Conservation (phyloP, 768 basidiomycete species). For the Tylopilus subfusipes region DNA sequence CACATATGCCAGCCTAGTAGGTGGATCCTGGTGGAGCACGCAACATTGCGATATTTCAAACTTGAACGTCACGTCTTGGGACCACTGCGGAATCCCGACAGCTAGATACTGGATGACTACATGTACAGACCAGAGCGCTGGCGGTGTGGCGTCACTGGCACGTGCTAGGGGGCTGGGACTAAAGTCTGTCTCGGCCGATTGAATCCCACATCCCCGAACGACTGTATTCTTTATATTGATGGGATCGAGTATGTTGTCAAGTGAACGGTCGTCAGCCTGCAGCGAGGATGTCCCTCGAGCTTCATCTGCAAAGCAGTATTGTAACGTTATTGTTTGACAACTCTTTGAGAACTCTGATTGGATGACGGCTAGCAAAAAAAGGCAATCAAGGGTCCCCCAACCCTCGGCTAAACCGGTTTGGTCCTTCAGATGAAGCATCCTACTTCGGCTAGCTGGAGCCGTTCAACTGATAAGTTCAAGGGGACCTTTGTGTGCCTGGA, state of each 20-base stretch:
- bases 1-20: neutral
- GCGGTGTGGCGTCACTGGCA: neutral
- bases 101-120: neutral
- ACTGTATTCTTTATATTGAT: neutral
- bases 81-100: neutral
- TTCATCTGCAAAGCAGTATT: no score
- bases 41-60: neutral
- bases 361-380: no score
- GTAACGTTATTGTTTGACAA: no score
- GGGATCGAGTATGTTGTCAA: constrained; percentile 1
- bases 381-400: no score
- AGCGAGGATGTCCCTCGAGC: neutral
- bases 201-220: neutral
- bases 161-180: neutral
- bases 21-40: no score
- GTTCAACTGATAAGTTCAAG: no score
- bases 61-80: neutral
- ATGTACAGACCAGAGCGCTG: neutral
- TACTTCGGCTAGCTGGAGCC: no score
- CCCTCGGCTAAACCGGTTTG: no score
- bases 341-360: no score
- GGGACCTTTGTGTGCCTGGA: neutral
- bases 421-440: no score
- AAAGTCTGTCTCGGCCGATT: neutral
- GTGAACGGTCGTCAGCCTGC: neutral